Conservation (phyloP, 1,139 yeast genomes). For the Blastobotrys illinoisensis region DNA sequence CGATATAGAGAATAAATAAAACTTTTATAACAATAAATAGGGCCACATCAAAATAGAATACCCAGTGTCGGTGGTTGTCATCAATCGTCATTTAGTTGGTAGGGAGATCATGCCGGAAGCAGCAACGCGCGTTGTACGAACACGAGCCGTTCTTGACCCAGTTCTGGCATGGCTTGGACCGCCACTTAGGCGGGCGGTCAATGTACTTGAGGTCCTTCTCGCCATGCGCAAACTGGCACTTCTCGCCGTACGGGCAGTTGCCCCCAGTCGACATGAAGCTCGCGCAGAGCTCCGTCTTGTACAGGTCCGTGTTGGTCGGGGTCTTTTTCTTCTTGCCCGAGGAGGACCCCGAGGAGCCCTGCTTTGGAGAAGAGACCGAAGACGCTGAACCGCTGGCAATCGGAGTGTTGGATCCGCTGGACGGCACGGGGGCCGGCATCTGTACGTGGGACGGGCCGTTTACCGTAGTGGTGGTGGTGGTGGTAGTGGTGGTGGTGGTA, state of each 20-base stretch:
- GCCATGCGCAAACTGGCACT: constrained; percentile 96
- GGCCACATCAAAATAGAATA: background rate
- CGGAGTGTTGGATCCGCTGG: background rate
- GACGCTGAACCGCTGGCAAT: constrained; percentile 5
- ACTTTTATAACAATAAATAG: background rate
- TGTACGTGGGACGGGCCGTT: background rate
- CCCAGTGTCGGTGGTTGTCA: background rate
- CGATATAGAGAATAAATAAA: background rate
- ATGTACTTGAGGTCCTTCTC: constrained; percentile 65
- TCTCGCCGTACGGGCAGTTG: constrained; percentile 77
- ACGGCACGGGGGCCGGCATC: background rate
- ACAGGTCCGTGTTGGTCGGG: constrained; percentile 60
- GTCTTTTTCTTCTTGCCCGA: constrained; percentile 27
- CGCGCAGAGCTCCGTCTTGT: constrained; percentile 87
- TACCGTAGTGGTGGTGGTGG: background rate
- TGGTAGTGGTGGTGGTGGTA: background rate
- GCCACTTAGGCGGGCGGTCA: constrained; percentile 78
- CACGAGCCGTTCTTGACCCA: constrained; percentile 82
- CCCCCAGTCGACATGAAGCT: constrained; percentile 66
- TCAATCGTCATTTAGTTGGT: background rate
- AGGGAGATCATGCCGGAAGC: constrained; percentile 61
- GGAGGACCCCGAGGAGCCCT: constrained; percentile 11
- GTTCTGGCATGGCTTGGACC: constrained; percentile 87
- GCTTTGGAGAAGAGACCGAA: constrained; percentile 4
- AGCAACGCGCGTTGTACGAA: constrained; percentile 86